Evolutionary conservation across 2,329 filamentous ascomycete genomes (phyloP).

Genomic region (Scorias spongiosa): DNA sequence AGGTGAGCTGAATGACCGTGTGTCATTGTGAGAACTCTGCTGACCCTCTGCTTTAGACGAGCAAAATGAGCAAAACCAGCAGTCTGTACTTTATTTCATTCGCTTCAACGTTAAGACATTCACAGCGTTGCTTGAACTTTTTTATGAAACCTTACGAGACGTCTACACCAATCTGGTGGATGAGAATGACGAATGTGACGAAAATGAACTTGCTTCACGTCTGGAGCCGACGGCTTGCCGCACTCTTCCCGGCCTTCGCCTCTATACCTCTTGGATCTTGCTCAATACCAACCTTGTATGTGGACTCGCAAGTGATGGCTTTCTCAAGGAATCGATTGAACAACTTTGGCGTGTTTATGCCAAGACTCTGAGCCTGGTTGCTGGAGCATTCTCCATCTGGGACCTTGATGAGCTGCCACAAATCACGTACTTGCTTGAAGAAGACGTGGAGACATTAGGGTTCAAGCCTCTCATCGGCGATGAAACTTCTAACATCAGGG

Average conservation of each 20-base stretch:
- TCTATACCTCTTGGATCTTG: conserved; percentile 55
- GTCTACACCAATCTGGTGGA: conserved; percentile 25
- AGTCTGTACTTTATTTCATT: conserved; percentile 46
- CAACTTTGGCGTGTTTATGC: conserved; percentile 53
- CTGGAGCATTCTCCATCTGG: conserved; percentile 40
- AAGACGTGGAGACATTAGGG: conserved; percentile 51
- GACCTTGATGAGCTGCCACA: conserved; percentile 32
- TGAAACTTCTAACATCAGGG: conserved; percentile 32
- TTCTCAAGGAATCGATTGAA: conserved; percentile 41
- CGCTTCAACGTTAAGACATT: conserved; percentile 68
- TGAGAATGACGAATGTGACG: conserved; percentile 31
- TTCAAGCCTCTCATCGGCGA: conserved; percentile 44
- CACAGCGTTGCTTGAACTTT: conserved; percentile 51
- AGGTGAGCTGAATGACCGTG: conserved; percentile 27
- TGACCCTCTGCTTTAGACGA: conserved; percentile 4
- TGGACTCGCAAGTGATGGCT: conserved; percentile 37
- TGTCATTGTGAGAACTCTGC: neutral
- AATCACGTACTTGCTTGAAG: conserved; percentile 49
- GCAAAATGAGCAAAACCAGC: conserved; percentile 18
- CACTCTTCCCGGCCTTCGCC: conserved; percentile 47
- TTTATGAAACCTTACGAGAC: conserved; percentile 51
- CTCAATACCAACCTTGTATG: conserved; percentile 39
- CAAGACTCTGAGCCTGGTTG: conserved; percentile 43
- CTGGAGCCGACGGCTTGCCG: conserved; percentile 32
- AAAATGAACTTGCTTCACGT: conserved; percentile 9